phyloP scores from a whole-genome alignment of 176 grass and related monocot species.

The Aegilops longissima region DNA sequence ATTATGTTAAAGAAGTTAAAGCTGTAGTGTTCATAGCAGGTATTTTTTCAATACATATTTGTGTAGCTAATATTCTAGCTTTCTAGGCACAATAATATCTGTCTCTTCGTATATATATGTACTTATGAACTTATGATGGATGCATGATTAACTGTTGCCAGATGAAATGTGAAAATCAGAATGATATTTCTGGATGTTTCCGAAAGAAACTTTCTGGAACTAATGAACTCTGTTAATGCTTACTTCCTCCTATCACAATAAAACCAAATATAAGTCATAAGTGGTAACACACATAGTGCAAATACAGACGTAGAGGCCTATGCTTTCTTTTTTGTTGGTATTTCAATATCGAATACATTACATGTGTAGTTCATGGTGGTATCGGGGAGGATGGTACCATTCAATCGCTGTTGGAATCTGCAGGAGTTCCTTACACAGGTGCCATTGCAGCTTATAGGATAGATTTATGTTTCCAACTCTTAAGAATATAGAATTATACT shows the following conservation, averaged over 20 bases:
- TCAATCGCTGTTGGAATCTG: constrained; percentile 79
- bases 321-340: background rate
- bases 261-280: background rate
- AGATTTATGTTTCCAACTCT: constrained; percentile 2
- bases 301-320: background rate
- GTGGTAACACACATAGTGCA: background rate
- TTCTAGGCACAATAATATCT: background rate
- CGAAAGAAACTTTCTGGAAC: background rate
- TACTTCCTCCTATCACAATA: background rate
- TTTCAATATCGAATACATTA: constrained; percentile 22
- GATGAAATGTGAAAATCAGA: background rate
- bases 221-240: background rate
- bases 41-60: constrained; percentile 9
- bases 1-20: constrained; percentile 69
- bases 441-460: background rate
- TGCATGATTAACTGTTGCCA: background rate
- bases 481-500: constrained; percentile 25
- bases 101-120: background rate
- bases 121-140: background rate
- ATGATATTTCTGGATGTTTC: too few species aligned
- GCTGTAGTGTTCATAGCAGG: constrained; percentile 93
- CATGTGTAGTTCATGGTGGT: constrained; percentile 90
- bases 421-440: constrained; percentile 93
- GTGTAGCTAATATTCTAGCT: background rate
- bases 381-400: constrained; percentile 98